Percentiles rank a stretch among this genome's conserved stretches.
Conservation (phyloP, 805 yeast species). For the Wilhelminamyces savonicus region DNA sequence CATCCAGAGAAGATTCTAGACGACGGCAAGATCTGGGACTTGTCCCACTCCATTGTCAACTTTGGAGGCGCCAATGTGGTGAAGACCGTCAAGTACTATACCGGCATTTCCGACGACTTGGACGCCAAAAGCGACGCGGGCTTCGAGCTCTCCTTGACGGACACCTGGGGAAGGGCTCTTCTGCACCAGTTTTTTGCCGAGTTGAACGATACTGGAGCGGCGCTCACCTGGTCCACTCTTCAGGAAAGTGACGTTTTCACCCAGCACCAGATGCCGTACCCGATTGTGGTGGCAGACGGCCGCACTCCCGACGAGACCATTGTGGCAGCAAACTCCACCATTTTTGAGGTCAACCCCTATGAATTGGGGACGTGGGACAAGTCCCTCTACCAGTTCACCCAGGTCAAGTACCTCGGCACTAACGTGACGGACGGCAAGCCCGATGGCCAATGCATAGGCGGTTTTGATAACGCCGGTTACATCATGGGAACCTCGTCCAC, state of each 20-base stretch:
- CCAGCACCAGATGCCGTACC: conserved; percentile 32
- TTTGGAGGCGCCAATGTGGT: conserved; percentile 52
- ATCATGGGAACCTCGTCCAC: conserved; percentile 80
- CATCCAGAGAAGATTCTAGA: conserved; percentile 37
- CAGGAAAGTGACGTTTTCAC: conserved; percentile 17
- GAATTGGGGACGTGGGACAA: conserved; percentile 87
- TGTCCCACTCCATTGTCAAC: conserved; percentile 66
- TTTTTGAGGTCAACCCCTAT: conserved; percentile 33
- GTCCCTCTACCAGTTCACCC: conserved; percentile 56
- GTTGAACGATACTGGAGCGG: conserved; percentile 19
- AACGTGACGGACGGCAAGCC: conserved; percentile 55
- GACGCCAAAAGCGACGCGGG: conserved; percentile 31
- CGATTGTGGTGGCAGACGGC: conserved; percentile 33
- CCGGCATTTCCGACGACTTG: conserved; percentile 21
- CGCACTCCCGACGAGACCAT: conserved; percentile 27
- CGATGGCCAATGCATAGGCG: conserved; percentile 47
- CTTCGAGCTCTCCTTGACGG: conserved; percentile 31
- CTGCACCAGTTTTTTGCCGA: conserved; percentile 32
- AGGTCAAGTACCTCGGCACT: conserved; percentile 67
- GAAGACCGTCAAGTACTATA: conserved; percentile 53
- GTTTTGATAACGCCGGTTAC: conserved; percentile 79
- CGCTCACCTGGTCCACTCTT: conserved; percentile 26
- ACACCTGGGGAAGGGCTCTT: conserved; percentile 39
- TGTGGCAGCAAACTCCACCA: conserved; percentile 30
- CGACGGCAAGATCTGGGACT: conserved; percentile 28